phyloP scores from a whole-genome alignment of 2,329 filamentous ascomycete species.

The Claviceps fusiformis region DNA sequence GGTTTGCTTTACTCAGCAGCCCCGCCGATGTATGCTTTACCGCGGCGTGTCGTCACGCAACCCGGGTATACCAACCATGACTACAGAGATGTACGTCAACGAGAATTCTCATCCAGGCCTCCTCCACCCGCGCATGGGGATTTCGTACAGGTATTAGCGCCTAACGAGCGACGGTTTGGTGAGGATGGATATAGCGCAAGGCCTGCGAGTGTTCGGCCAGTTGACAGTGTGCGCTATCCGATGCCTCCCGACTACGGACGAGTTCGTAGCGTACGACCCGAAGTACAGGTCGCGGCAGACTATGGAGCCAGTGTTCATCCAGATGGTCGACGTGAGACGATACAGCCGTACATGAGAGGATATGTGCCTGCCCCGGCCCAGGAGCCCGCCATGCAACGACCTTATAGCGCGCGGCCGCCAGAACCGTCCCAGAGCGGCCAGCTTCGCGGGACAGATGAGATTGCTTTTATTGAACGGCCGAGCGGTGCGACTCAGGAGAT shows the following conservation, averaged over 20 bases:
- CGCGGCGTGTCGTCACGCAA: conserved; percentile 47
- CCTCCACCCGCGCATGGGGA: conserved; percentile 25
- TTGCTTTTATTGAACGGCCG: conserved; percentile 31
- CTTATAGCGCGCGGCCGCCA: conserved; percentile 28
- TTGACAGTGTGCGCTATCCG: conserved; percentile 29
- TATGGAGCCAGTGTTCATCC: conserved; percentile 16
- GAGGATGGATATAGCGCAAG: conserved; percentile 39
- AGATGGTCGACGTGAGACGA: conserved; percentile 16
- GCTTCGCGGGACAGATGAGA: conserved; percentile 21
- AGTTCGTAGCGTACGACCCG: conserved; percentile 29
- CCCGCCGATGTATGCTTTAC: conserved; percentile 35
- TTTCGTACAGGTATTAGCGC: conserved; percentile 33
- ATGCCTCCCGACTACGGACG: conserved; percentile 28
- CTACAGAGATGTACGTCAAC: conserved; percentile 39
- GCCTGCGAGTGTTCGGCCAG: conserved; percentile 44
- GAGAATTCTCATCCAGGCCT: conserved; percentile 43
- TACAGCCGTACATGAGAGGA: conserved; percentile 20
- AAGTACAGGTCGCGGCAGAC: conserved; percentile 14
- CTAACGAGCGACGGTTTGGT: conserved; percentile 25
- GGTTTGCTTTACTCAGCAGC: conserved; percentile 34
- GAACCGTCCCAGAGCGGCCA: conserved; percentile 20
- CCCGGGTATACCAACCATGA: conserved; percentile 41
- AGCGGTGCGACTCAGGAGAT: conserved; percentile 28
- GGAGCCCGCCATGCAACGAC: conserved; percentile 11
- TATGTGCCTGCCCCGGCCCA: conserved; percentile 14